Evolutionary conservation across 2,329 filamentous ascomycete species (phyloP), one percentile per base, ranked within the genome.

Genomic region (Pseudopyricularia cyperi): DNA sequence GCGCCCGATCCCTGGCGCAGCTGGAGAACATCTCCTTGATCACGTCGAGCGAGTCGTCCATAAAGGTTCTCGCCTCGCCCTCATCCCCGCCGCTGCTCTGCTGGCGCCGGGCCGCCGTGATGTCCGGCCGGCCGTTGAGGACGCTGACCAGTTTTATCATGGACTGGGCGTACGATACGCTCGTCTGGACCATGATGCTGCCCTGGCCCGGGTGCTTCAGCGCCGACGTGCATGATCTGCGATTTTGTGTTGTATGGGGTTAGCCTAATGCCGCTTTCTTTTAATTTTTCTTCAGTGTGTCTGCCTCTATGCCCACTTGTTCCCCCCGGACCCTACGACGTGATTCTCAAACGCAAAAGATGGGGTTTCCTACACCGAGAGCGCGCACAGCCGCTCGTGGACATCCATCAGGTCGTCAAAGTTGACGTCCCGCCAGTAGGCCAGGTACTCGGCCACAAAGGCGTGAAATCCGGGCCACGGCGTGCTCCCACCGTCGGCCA

Each of bases 1-100:
- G 17, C 82, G 82, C 1, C 80, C 88, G 79, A 63, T 95, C 89
- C 4, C 86, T 89, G 33, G 95, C 70, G 57, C 91, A 96, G 37
- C 88, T 89, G 11, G 88, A 93, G 63, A 96, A 95, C 22, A 90
- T 89, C 63, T 89, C 87, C 55, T 94, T 85, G 54, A 96, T 86
- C 50, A 88, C 85, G 62, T 96, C 91, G 17, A 89, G 89, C 26
- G 84, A 81, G 65, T 95, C 91, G 11, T 91, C 88, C 39, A 96
- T 76, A 2, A 89, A 80, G 63, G 82, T 89, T 58, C 86, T 80
- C 58, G 82, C 79, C 51, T 85, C 81, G 26, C 83, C 82, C 24
- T 82, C 83, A 12, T 74, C 73, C 81, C 83, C 8, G 74, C 72
- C 14, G 77, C 71, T 12, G 67, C 61, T 32, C 66, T 63, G 46